Percentiles rank a stretch among this genome's conserved stretches.
phyloP scores from a whole-genome alignment of 169 alveolate species.

The Eimeria acervulina region DNA sequence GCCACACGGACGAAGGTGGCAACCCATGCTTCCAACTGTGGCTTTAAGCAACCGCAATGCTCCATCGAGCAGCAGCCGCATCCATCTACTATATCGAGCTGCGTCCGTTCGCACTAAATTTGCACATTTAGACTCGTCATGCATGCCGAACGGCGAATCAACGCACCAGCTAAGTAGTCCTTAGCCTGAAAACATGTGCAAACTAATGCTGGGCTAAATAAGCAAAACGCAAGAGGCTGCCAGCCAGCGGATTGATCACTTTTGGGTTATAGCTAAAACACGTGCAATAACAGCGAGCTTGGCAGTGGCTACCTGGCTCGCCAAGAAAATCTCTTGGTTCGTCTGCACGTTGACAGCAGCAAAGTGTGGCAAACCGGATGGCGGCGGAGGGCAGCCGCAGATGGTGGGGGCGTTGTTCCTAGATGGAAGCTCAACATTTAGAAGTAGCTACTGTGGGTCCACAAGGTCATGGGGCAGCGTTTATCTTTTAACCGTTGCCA shows the following conservation, averaged over 20 bases:
- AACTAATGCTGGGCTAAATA: background rate
- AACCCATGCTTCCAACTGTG: too few relatives aligned
- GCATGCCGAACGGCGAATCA: background rate
- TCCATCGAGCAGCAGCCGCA: background rate
- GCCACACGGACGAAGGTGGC: too few relatives aligned
- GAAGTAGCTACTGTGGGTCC: background rate
- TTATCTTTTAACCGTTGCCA: background rate
- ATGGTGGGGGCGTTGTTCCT: background rate
- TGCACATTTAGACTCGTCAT: background rate
- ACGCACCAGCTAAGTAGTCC: background rate
- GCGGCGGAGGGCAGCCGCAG: background rate
- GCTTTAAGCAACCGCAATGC: too few relatives aligned
- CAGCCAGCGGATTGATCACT: background rate
- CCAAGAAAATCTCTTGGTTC: background rate
- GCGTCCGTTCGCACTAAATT: background rate
- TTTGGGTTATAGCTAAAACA: background rate
- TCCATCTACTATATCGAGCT: too few relatives aligned
- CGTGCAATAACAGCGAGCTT: background rate
- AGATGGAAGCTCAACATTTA: background rate
- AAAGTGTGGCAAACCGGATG: background rate
- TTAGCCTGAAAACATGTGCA: background rate
- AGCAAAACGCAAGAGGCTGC: background rate
- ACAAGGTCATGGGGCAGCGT: background rate
- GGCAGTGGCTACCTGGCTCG: too few relatives aligned
- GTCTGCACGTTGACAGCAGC: background rate